Conservation (phyloP, 2,329 filamentous ascomycete species). For the Curvularia hawaiiensis region DNA sequence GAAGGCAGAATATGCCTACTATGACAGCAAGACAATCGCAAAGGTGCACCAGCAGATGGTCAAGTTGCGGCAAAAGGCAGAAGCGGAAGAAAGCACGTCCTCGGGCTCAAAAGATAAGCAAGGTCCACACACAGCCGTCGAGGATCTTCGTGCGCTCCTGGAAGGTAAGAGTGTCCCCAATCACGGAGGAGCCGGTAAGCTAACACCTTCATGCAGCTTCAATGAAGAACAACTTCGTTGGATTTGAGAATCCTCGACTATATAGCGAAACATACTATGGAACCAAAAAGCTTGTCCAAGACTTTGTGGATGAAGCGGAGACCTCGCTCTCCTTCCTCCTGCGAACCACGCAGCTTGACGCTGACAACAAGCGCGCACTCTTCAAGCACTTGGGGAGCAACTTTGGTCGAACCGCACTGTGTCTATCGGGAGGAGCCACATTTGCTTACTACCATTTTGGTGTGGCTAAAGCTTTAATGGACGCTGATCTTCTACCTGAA, state of each 20-base stretch:
- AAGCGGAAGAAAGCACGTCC: constrained; percentile 59
- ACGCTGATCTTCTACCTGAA: constrained; percentile 82
- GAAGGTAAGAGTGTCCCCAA: constrained; percentile 53
- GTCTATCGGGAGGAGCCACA: constrained; percentile 88
- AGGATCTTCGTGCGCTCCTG: constrained; percentile 77
- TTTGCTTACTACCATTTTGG: constrained; percentile 98
- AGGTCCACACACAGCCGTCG: constrained; percentile 59
- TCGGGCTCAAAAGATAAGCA: constrained; percentile 29
- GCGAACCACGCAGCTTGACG: constrained; percentile 67
- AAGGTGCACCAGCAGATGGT: constrained; percentile 78
- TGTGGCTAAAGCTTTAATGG: constrained; percentile 85
- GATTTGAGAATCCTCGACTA: constrained; percentile 89
- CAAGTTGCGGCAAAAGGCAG: constrained; percentile 60
- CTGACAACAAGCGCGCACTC: constrained; percentile 76
- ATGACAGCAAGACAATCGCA: constrained; percentile 83
- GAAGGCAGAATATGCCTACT: constrained; percentile 75
- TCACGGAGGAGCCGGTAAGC: not conserved
- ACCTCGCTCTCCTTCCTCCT: constrained; percentile 70
- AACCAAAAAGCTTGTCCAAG: constrained; percentile 92
- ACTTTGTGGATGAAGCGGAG: constrained; percentile 85
- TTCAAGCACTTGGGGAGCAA: constrained; percentile 92
- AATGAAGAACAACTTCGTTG: constrained; percentile 97
- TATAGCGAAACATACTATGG: constrained; percentile 98
- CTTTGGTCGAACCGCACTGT: constrained; percentile 89
- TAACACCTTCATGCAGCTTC: constrained; percentile 60